Percentiles rank a stretch among this genome's conserved stretches.
phyloP scores from a whole-genome alignment of 371 early-diverging fungal genomes.

The Dichotomocladium elegans region DNA sequence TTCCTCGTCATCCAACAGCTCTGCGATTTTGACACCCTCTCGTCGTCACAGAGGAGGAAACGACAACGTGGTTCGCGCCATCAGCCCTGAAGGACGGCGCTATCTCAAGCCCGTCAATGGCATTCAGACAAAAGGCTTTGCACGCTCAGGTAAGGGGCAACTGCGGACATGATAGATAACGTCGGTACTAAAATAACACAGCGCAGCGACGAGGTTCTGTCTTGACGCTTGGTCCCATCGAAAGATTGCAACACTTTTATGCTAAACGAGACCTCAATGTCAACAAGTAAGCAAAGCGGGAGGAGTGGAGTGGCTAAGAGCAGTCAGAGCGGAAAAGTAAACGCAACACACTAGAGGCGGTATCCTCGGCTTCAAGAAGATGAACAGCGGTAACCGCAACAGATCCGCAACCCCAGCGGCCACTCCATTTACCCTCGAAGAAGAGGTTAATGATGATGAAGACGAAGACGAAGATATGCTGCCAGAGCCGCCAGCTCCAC shows the following conservation, averaged over 20 bases:
- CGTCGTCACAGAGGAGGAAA: background rate
- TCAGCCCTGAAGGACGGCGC: conserved; percentile 37
- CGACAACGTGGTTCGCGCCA: conserved; percentile 21
- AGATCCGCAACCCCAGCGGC: background rate
- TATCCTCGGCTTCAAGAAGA: conserved; percentile 40
- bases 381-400: background rate
- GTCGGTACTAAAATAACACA: conserved; percentile 5
- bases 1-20: background rate
- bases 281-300: conserved; percentile 36
- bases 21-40: background rate
- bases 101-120: conserved; percentile 43
- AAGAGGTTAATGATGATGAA: conserved; percentile 28
- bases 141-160: conserved; percentile 46
- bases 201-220: conserved; percentile 49
- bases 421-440: conserved; percentile 6
- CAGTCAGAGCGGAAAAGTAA: background rate
- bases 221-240: conserved; percentile 43
- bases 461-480: conserved; percentile 20
- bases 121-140: conserved; percentile 46
- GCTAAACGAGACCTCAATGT: conserved; percentile 39
- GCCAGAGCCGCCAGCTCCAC: conserved; percentile 23
- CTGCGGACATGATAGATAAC: too few species aligned
- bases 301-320: background rate
- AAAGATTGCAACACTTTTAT: conserved; percentile 47
- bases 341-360: conserved; percentile 22